Evolutionary conservation across 2,329 filamentous ascomycete genomes (phyloP), one percentile per base, ranked within the genome.

Genomic region (Cladosporium oxysporum): DNA sequence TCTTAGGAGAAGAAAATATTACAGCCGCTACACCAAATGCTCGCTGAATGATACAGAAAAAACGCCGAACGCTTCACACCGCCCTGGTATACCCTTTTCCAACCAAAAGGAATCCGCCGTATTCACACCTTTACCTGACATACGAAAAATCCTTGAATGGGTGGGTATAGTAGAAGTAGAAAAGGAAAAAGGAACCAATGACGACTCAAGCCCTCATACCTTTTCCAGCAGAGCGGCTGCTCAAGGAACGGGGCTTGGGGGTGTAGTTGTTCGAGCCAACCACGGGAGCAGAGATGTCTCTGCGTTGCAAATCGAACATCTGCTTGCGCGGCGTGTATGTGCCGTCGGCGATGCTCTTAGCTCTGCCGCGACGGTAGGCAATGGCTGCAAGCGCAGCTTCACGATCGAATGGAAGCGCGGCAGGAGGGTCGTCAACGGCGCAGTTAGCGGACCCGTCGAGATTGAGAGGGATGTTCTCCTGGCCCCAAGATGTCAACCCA

Each of bases 371-470:
- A 31, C 91, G 83, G 78, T 91, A 88, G 62, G 88, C 84, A 70
- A 94, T 93, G 75, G 89, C 87, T 64, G 89, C 89, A 18, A 94
- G 83, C 3, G 91, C 91, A 76, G 92, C 84, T 76, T 92, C 91
- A 63, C 91, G 84, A 64, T 83, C 82, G 64, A 84, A 76, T 10
- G 68, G 68, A 5, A 70, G 69, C 26, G 69, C 71, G 35, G 68
- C 66, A 28, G 66, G 66, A 52, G 44, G 12, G 26, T 55, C 65
- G 6, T 52, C 50, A 29, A 60, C 53, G 23, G 69, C 68, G 26
- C 68, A 70, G 29, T 66, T 50, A 18, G 58, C 41, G 16, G 59
- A 66, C 6, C 65, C 60, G 35, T 41, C 47, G 11, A 44, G 14
- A 14, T 31, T 18, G 5, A 67, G 64, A 7, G 68, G 67, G 8